phyloP scores from a whole-genome alignment of 352 stramenopile genomes.

The Globisporangium spiculum region DNA sequence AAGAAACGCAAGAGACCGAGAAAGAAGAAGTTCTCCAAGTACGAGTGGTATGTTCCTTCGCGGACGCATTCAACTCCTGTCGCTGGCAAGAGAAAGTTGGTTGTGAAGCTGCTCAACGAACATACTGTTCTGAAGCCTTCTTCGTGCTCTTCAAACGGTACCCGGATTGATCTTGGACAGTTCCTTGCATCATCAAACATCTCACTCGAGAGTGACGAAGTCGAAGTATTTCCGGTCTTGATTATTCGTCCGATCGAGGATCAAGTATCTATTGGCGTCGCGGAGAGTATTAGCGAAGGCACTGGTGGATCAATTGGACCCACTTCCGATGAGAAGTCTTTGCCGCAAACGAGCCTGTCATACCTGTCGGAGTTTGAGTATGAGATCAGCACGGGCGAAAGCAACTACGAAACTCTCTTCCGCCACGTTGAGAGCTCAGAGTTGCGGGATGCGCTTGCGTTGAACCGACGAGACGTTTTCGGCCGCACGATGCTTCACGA shows the following conservation, averaged over 20 bases:
- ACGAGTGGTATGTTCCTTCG: conserved; percentile 21
- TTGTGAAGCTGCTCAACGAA: conserved; percentile 36
- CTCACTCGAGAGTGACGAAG: conserved; percentile 47
- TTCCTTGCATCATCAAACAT: conserved; percentile 53
- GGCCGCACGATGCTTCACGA: conserved; percentile 66
- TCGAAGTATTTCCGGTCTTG: conserved; percentile 66
- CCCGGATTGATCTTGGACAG: conserved; percentile 26
- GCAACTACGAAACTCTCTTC: conserved; percentile 57
- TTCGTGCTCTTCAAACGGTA: conserved; percentile 21
- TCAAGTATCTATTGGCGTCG: not conserved
- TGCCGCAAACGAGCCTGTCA: conserved; percentile 24
- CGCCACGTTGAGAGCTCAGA: conserved; percentile 35
- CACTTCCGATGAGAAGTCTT: not conserved
- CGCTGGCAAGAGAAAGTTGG: conserved; percentile 23
- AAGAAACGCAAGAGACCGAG: conserved; percentile 25
- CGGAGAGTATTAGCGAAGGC: not conserved
- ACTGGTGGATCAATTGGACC: not conserved
- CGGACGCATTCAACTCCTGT: conserved; percentile 7
- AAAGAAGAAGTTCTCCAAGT: conserved; percentile 24
- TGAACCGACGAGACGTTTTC: conserved; percentile 52
- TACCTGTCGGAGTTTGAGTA: conserved; percentile 65
- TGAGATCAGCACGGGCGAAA: conserved; percentile 46
- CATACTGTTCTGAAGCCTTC: conserved; percentile 38
- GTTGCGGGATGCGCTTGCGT: conserved; percentile 38
- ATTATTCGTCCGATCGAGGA: conserved; percentile 44